phyloP scores from a whole-genome alignment of 23 red algal genomes.

The Chondrus crispus region DNA sequence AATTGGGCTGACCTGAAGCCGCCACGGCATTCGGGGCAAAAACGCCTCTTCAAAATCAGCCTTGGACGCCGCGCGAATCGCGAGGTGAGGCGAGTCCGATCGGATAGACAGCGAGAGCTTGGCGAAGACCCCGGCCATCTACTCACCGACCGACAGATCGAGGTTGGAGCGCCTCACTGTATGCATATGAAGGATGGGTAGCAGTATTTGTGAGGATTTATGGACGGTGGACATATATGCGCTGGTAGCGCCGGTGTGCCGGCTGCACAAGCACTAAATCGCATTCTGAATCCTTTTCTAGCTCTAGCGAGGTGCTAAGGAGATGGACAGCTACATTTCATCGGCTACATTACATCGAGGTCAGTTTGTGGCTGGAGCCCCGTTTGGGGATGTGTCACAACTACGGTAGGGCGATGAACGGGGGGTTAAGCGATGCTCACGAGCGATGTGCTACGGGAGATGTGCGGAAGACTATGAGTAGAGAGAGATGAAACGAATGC shows the following conservation, averaged over 20 bases:
- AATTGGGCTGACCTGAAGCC: too few relatives aligned
- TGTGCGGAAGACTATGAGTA: background rate
- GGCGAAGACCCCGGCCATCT: conserved; percentile 67
- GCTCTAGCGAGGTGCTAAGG: conserved; percentile 47
- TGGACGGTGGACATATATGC: background rate
- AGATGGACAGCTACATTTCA: conserved; percentile 57
- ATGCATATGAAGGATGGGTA: conserved; percentile 51
- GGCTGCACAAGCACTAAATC: conserved; percentile 69
- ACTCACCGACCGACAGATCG: conserved; percentile 69
- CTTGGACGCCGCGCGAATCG: conserved; percentile 51
- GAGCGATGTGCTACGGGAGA: too few relatives aligned
- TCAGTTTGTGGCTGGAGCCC: conserved; percentile 75
- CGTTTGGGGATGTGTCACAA: conserved; percentile 76
- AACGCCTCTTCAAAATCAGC: conserved; percentile 64
- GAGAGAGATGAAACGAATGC: background rate
- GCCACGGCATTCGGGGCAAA: too few relatives aligned
- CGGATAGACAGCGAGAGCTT: conserved; percentile 80
- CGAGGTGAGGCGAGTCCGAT: conserved; percentile 14
- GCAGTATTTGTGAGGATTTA: background rate
- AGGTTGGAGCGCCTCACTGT: conserved; percentile 76
- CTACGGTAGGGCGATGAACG: conserved; percentile 3
- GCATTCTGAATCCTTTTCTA: conserved; percentile 49
- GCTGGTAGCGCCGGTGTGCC: conserved; percentile 74
- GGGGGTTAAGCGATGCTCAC: background rate
- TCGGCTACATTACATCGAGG: conserved; percentile 56